Percentiles rank a stretch among this genome's conserved stretches.
Conservation (phyloP, 169 alveolate species). For the Plasmodium adleri region DNA sequence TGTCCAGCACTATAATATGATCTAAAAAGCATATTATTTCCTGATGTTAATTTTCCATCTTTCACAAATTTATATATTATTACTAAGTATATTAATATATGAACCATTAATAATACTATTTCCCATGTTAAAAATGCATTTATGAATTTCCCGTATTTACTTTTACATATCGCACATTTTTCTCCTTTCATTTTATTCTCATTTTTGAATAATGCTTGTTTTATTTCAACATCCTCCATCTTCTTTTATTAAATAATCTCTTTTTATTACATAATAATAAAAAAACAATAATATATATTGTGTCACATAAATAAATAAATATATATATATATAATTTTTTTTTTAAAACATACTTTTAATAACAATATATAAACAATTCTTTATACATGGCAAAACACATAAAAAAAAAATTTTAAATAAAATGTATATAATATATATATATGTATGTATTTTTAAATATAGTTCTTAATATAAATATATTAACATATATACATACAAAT, state of each 20-base stretch:
- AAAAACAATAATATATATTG: too few relatives aligned
- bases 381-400: too few relatives aligned
- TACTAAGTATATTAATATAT: constrained; percentile 26
- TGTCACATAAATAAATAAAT: background rate
- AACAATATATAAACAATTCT: too few relatives aligned
- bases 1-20: constrained; percentile 39
- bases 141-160: constrained; percentile 5
- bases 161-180: constrained; percentile 19
- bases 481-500: too few relatives aligned
- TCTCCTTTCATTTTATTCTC: constrained; percentile 2
- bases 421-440: too few relatives aligned
- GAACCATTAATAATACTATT: constrained; percentile 20
- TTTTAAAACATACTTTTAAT: too few relatives aligned
- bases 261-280: background rate
- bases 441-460: too few relatives aligned
- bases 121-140: constrained; percentile 46
- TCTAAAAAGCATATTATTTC: constrained; percentile 12
- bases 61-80: constrained; percentile 21
- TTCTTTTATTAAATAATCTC: background rate
- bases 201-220: constrained; percentile 14
- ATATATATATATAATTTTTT: background rate
- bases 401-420: too few relatives aligned
- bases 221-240: constrained; percentile 38
- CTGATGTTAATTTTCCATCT: constrained; percentile 10
- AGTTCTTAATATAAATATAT: too few relatives aligned